Conservation (phyloP, 306 rosid species). For the Coriaria nepalensis region DNA sequence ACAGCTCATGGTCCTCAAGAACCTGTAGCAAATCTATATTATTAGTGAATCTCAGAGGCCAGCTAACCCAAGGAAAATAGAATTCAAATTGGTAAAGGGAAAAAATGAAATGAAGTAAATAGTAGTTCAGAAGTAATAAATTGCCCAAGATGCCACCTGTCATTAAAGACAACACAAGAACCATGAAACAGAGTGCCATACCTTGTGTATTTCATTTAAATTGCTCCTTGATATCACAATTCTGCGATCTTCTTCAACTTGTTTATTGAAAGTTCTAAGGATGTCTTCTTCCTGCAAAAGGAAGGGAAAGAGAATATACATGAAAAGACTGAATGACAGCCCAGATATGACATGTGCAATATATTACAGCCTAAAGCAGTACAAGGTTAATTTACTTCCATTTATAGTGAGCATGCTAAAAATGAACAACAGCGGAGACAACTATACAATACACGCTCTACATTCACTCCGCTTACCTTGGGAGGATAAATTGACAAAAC, state of each 20-base stretch:
- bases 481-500: slow-evolving; percentile 63
- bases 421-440: not conserved
- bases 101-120: not conserved
- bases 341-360: not conserved
- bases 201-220: slow-evolving; percentile 74
- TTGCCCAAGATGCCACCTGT: no score
- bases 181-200: slow-evolving; percentile 5
- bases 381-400: no score
- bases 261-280: slow-evolving; percentile 66
- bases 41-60: slow-evolving; percentile 10
- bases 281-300: slow-evolving; percentile 64
- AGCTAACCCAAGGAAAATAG: slow-evolving; percentile 6
- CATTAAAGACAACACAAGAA: not conserved
- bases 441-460: not conserved
- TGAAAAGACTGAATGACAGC: not conserved
- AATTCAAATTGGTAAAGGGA: not conserved
- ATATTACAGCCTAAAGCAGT: no score
- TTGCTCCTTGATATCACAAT: slow-evolving; percentile 75
- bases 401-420: not conserved
- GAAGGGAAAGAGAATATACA: slow-evolving; percentile 10
- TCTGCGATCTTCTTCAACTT: slow-evolving; percentile 84
- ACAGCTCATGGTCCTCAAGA: slow-evolving; percentile 76
- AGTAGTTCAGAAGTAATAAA: no score
- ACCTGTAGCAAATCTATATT: slow-evolving; percentile 40
- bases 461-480: slow-evolving; percentile 32